phyloP scores from a whole-genome alignment of 306 rosid genomes.

The Vicia villosa region DNA sequence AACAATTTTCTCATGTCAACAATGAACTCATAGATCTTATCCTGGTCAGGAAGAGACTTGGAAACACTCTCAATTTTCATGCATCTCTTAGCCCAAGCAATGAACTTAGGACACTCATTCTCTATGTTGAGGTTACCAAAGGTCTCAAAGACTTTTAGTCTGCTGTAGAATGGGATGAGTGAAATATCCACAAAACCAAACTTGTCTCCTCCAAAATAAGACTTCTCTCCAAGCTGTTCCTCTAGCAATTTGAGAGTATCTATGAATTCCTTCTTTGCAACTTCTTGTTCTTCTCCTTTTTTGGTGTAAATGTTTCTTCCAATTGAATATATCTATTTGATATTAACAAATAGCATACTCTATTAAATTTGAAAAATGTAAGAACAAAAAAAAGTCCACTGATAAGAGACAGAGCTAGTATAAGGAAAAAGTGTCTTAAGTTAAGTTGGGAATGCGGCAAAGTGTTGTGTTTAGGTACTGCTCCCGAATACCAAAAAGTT shows the following conservation, averaged over 20 bases:
- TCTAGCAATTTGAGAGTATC: conserved; percentile 38
- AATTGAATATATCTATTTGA: conserved; percentile 24
- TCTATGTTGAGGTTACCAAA: conserved; percentile 34
- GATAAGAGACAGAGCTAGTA: too few species aligned
- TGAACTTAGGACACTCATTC: conserved; percentile 43
- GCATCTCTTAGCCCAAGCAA: conserved; percentile 49
- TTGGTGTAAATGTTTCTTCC: conserved; percentile 23
- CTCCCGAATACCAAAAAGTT: too few species aligned
- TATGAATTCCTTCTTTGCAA: conserved; percentile 42
- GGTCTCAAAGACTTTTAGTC: conserved; percentile 37
- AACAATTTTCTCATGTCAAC: neutral
- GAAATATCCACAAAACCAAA: conserved; percentile 50
- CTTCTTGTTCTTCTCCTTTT: conserved; percentile 50
- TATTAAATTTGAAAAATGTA: neutral
- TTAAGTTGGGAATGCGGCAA: too few species aligned
- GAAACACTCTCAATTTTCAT: conserved; percentile 43
- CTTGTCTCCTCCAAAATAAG: conserved; percentile 42
- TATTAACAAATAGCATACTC: neutral
- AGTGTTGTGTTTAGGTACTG: too few species aligned
- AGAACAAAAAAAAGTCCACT: neutral
- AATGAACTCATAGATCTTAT: conserved; percentile 31
- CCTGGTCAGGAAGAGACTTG: conserved; percentile 40
- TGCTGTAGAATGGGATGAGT: conserved; percentile 38
- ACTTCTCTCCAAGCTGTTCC: conserved; percentile 39
- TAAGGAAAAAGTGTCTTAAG: too few species aligned